Base-by-base conservation (phyloP, 192 early-diverging fungal species). In the Coemansia sp. region DNA sequence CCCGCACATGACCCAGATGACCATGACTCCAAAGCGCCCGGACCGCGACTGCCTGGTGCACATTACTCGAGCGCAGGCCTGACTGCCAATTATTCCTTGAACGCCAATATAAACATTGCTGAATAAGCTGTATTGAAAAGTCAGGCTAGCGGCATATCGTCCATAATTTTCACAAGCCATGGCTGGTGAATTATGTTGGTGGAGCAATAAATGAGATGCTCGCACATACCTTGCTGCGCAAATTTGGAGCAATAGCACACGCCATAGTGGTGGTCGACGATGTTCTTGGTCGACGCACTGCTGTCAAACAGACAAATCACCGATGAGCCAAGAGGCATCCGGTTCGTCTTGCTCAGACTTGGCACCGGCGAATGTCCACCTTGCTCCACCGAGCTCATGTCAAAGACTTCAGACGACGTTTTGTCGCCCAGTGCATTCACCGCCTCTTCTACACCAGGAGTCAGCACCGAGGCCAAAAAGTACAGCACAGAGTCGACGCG, bases 41-140 rank as follows among this genome's bases (percentile, higher is more conserved):
- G 72, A 75, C 25, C 65, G 66, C 5, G 72, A 75, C 43, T 75
- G 72, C 32, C 36, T 55, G 8, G 65, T 69, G 5, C n/a, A 55
- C 8, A 41, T 65, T 26, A 45, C 41, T 14, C 41, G 22, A 12
- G 41, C 41, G 7, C n/a, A n/a, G n/a, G n/a, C n/a, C n/a, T n/a
- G n/a, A n/a, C n/a, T n/a, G n/a, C n/a, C n/a, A n/a, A n/a, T n/a
- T n/a, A n/a, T n/a, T n/a, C n/a, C n/a, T n/a, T n/a, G n/a, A n/a
- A n/a, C n/a, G n/a, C n/a, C n/a, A n/a, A n/a, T n/a, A 3, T 23
- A 12, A 22, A 23, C n/a, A 39, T 17, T 2, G 14, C 19, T 39
- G n/a, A 39, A 39, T 39, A 39, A 39, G 19, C 12, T 17, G 19
- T 39, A 39, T 7, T 17, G 2, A 17, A 15, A 7, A 26, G 2